These are phyloP conservation scores for Takashimella tepidaria DNA, from an alignment of 1,284 basidiomycete species.

Conservation along the genomic window DNA sequence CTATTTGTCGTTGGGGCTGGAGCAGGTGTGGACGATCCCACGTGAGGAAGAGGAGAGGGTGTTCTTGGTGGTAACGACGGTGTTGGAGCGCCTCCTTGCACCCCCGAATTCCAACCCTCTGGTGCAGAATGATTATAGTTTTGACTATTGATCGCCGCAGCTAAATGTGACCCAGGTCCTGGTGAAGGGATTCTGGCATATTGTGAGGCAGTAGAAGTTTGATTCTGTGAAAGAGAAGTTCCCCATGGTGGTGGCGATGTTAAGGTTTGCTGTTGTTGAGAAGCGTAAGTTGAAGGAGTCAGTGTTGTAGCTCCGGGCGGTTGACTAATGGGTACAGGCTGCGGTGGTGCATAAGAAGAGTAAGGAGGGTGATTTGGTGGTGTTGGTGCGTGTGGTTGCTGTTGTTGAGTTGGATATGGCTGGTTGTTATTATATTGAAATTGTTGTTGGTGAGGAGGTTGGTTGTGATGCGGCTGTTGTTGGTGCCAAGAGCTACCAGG, in stretches of 20 bases:
- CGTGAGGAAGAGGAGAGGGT: not conserved
- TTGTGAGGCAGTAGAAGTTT: not conserved
- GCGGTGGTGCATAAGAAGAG: not conserved
- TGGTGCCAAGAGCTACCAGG: not conserved
- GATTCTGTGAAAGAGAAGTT: not conserved
- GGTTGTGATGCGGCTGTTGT: not conserved
- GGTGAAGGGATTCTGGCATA: not conserved
- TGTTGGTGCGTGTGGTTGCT: not conserved
- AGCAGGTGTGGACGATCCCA: not conserved
- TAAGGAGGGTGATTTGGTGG: conserved; percentile 1
- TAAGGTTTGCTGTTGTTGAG: conserved; percentile 5
- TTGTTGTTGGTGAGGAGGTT: not conserved
- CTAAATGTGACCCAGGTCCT: not conserved
- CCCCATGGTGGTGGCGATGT: not conserved
- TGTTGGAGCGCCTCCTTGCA: not conserved
- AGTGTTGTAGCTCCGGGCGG: not conserved
- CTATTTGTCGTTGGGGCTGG: conserved; percentile 8
- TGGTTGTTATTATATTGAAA: not conserved
- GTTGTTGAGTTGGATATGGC: not conserved
- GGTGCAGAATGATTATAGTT: not conserved
- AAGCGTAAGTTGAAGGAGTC: conserved; percentile 5
- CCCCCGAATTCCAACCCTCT: conserved; percentile 1
- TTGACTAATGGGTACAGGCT: not conserved
- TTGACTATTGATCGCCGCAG: not conserved
- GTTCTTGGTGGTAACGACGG: not conserved